These are phyloP conservation scores for Lupinus albus DNA, from an alignment of 306 rosid genomes.

Conservation along the genomic window DNA sequence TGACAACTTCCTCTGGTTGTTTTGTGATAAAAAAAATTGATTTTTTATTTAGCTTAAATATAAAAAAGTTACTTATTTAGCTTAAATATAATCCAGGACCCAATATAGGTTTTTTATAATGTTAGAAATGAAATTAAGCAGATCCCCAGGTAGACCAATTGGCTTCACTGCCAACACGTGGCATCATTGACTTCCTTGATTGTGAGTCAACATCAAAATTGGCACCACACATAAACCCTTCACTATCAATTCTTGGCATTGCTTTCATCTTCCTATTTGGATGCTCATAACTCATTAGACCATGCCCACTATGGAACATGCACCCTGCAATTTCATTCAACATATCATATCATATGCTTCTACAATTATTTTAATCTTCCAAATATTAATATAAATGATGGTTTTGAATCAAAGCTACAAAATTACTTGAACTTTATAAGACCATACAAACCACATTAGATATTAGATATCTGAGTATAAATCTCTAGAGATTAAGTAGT, in stretches of 20 bases:
- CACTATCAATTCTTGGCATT: slow-evolving; percentile 78
- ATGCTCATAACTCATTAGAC: slow-evolving; percentile 71
- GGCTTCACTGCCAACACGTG: slow-evolving; percentile 88
- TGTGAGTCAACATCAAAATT: slow-evolving; percentile 66
- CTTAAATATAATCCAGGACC: too few species aligned
- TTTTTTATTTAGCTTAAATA: too few species aligned
- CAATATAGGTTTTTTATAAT: too few species aligned
- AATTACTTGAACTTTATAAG: neutral
- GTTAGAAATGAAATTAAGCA: slow-evolving; percentile 32
- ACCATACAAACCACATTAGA: neutral
- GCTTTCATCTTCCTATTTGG: slow-evolving; percentile 74
- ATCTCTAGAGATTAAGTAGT: too few species aligned
- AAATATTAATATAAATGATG: neutral
- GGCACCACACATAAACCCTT: slow-evolving; percentile 81
- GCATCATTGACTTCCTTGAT: slow-evolving; percentile 61
- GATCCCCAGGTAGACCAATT: slow-evolving; percentile 69
- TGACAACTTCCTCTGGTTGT: too few species aligned
- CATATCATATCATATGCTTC: neutral
- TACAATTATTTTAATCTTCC: neutral
- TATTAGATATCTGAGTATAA: neutral
- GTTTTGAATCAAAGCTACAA: neutral
- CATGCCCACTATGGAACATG: slow-evolving; percentile 71
- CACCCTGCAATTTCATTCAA: slow-evolving; percentile 52
- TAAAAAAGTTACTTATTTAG: too few species aligned
- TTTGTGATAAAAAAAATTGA: too few species aligned